Evolutionary conservation across 2,329 filamentous ascomycete genomes (phyloP).

Genomic region (Colletotrichum acutatum): DNA sequence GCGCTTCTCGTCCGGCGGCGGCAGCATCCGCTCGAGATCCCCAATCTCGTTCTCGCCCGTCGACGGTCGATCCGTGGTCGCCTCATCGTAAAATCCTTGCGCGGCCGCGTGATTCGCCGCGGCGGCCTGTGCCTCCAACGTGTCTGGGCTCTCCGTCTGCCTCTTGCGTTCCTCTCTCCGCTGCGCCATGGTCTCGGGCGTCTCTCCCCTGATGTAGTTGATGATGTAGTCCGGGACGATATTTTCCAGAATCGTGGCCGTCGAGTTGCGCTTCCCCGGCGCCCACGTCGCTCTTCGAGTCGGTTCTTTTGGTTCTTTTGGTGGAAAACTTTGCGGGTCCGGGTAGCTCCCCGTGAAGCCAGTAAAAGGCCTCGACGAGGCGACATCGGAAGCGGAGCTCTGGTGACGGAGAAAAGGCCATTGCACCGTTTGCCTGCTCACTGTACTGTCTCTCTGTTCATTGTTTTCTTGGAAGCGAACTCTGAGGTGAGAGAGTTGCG

Average conservation of each 20-base stretch:
- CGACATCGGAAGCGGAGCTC: constrained; percentile 29
- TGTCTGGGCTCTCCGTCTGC: constrained; percentile 44
- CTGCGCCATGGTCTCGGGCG: constrained; percentile 61
- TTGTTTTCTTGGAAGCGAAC: constrained; percentile 4
- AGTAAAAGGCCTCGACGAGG: constrained; percentile 31
- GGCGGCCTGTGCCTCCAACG: constrained; percentile 35
- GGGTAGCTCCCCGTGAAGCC: constrained; percentile 32
- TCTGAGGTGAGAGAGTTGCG: neutral
- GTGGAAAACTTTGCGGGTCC: constrained; percentile 18
- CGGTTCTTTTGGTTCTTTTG: constrained; percentile 8
- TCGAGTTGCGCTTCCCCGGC: constrained; percentile 34
- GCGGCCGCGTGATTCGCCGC: neutral
- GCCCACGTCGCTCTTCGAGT: constrained; percentile 36
- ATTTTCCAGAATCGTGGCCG: constrained; percentile 41
- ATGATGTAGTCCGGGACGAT: constrained; percentile 67
- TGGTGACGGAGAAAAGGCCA: constrained; percentile 37
- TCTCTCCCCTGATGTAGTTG: constrained; percentile 66
- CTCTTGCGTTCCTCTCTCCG: constrained; percentile 51
- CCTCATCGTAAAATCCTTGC: constrained; percentile 29
- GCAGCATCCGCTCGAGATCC: constrained; percentile 33
- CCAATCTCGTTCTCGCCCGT: constrained; percentile 19
- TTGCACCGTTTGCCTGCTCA: constrained; percentile 37
- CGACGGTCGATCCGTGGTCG: constrained; percentile 18
- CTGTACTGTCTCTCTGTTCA: constrained; percentile 19
- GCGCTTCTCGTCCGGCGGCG: constrained; percentile 24